Evolutionary conservation across 495 filamentous ascomycete species (phyloP).

Genomic region (Xylaria nigripes): DNA sequence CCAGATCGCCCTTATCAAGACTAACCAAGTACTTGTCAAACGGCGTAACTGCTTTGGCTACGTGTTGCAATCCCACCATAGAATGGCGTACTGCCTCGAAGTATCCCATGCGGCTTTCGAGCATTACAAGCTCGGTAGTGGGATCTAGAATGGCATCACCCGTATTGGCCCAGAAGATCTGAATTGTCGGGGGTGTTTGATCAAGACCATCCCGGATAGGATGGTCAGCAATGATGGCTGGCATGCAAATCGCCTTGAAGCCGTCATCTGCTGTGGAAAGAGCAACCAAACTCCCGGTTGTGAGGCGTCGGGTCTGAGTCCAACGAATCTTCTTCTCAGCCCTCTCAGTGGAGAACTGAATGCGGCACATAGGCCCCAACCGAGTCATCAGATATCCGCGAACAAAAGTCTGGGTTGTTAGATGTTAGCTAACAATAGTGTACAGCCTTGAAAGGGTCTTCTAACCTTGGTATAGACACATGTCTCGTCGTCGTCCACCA

Average conservation of each 20-base stretch:
- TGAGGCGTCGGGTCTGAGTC: constrained; percentile 65
- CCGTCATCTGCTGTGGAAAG: constrained; percentile 55
- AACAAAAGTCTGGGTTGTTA: constrained; percentile 52
- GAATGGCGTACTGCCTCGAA: constrained; percentile 68
- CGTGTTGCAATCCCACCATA: constrained; percentile 64
- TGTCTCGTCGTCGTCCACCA: constrained; percentile 48
- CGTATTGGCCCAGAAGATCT: constrained; percentile 60
- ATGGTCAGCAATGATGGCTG: constrained; percentile 68
- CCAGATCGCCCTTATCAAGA: constrained; percentile 33
- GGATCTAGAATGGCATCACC: constrained; percentile 60
- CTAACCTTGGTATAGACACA: constrained; percentile 69
- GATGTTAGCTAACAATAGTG: constrained; percentile 1
- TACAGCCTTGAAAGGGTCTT: constrained; percentile 2
- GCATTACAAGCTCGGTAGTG: constrained; percentile 64
- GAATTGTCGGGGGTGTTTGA: constrained; percentile 60
- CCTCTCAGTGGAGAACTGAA: constrained; percentile 63
- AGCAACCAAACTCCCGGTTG: constrained; percentile 62
- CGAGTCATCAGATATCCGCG: constrained; percentile 52
- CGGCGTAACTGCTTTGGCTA: constrained; percentile 43
- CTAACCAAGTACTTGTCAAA: constrained; percentile 35
- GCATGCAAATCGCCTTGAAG: constrained; percentile 57
- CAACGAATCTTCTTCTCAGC: constrained; percentile 65
- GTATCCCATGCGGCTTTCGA: constrained; percentile 62
- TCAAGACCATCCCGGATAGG: constrained; percentile 50
- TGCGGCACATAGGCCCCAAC: constrained; percentile 54